Base-by-base conservation (phyloP, 1,139 yeast species). In the Candida glucosophila region DNA sequence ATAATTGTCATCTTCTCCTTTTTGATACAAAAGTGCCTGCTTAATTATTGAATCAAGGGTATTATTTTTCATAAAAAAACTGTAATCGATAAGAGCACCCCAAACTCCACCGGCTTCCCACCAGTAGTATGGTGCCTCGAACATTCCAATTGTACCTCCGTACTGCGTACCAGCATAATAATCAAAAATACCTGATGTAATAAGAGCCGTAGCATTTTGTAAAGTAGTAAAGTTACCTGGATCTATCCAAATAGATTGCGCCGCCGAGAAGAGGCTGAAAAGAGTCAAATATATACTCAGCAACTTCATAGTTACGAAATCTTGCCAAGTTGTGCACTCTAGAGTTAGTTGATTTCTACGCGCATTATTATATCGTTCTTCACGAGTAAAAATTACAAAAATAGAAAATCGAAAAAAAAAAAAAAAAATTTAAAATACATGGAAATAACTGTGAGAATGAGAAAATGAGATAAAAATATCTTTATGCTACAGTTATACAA, bases 31-130 rank as follows among this genome's bases (percentile, higher is more conserved):
- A 35, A 85, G 44, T 4, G 86, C 79, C 15, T 63, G 55, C 41
- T 69, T 71, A 35, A 80, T 64, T 15, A 69, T 38, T 4, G 61
- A 59, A 32, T 65, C 72, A 41, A 62, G 77, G 1, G 83, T 69
- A 41, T 67, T 67, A 50, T 82, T 76, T 17, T 69, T 57, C 49
- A 85, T 75, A 45, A 69, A 68, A 38, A 58, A 68, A 42, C 77
- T 61, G 45, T 75, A 78, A 47, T 79, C 88, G 27, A 83, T 55
- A 55, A 83, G 44, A 7, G 83, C 69, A 8, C 88, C 90, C 74
- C 83, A 77, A 1, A 82, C 85, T 32, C 85, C 93, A 36, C 94
- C 95, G 22, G 92, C 90, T 56, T 79, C 82, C 94, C 95, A 85
- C 95, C 95, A 85, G 60, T 79, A 82, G 57, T 80, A 81, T 2